Percentiles rank a stretch among this genome's conserved stretches.
phyloP scores from a whole-genome alignment of 2,329 filamentous ascomycete species.

The Madurella fahalii region DNA sequence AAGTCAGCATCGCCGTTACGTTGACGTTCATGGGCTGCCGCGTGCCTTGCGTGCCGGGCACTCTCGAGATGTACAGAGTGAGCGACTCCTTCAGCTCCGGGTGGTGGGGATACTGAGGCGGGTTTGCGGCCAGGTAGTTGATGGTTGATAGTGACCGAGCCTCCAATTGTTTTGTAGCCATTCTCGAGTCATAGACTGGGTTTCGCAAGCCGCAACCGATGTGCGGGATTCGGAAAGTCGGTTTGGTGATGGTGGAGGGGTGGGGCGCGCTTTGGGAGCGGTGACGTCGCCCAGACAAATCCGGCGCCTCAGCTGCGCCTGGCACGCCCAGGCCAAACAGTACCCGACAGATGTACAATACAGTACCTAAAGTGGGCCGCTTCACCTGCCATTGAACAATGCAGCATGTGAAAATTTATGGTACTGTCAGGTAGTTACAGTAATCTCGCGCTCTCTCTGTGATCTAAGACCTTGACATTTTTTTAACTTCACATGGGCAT shows the following conservation, averaged over 20 bases:
- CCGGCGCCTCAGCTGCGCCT: too few species aligned
- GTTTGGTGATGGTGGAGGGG: neutral
- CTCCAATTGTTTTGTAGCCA: slow-evolving; percentile 51
- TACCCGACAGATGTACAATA: too few species aligned
- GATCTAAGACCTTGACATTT: too few species aligned
- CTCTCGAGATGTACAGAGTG: slow-evolving; percentile 85
- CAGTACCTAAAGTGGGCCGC: too few species aligned
- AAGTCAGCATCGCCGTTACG: slow-evolving; percentile 12
- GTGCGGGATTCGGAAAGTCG: neutral
- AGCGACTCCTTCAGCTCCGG: slow-evolving; percentile 68
- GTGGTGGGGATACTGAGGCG: slow-evolving; percentile 78
- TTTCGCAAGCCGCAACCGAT: neutral
- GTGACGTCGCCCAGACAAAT: neutral
- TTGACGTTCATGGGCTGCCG: slow-evolving; percentile 3
- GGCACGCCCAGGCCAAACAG: too few species aligned
- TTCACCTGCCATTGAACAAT: too few species aligned
- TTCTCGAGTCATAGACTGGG: neutral
- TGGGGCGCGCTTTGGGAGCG: neutral
- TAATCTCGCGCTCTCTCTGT: too few species aligned
- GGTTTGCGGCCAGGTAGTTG: slow-evolving; percentile 77
- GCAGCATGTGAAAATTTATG: too few species aligned
- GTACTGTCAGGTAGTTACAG: too few species aligned
- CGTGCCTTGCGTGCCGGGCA: slow-evolving; percentile 83
- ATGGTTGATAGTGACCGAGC: slow-evolving; percentile 78
- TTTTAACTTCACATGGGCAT: too few species aligned